Evolutionary conservation across 176 grass and related monocot species (phyloP), one percentile per base, ranked within the genome.

Genomic region (Pharus latifolius): DNA sequence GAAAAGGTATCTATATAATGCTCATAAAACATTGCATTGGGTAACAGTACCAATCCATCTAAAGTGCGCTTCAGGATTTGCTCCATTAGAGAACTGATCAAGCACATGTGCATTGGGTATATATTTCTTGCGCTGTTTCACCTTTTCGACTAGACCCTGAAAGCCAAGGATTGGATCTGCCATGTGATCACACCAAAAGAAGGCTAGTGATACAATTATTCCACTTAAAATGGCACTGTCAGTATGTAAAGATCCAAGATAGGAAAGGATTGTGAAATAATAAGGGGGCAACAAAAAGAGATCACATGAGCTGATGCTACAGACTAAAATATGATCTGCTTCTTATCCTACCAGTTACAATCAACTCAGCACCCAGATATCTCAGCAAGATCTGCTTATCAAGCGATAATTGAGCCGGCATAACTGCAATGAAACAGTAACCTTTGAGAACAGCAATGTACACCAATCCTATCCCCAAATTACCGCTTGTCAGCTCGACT

Each of bases 321-420:
- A 12, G 23, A n/a, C n/a, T n/a, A n/a, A n/a, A n/a, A n/a, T n/a
- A n/a, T n/a, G n/a, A n/a, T n/a, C 15, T 42, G 35, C 37, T 1
- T 27, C n/a, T 20, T 16, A 18, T 8, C 43, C 61, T 87, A 96
- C 87, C 83, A 27, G 83, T 82, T 43, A 84, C 17, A 31, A 66
- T 81, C 55, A 90, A 2, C 26, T 96, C 91, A 23, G 52, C 87
- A 32, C 91, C 91, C 80, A 96, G 63, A 59, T 87, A 90, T 70
- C 62, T 90, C 76, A 96, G 64, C n/a, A 90, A 45, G 8, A 96
- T 87, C 29, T 56, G 80, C 52, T 96, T 96, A 47, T 96, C 91
- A 13, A 96, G 50, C 17, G 83, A 96, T 33, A 79, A 89, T 26
- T 80, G 18, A 61, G 57, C 73, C 6, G 91, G 91, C 73, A 89